These are phyloP conservation scores for Aspergillus hortae DNA, from an alignment of 2,329 filamentous ascomycete genomes.

Conservation along the genomic window DNA sequence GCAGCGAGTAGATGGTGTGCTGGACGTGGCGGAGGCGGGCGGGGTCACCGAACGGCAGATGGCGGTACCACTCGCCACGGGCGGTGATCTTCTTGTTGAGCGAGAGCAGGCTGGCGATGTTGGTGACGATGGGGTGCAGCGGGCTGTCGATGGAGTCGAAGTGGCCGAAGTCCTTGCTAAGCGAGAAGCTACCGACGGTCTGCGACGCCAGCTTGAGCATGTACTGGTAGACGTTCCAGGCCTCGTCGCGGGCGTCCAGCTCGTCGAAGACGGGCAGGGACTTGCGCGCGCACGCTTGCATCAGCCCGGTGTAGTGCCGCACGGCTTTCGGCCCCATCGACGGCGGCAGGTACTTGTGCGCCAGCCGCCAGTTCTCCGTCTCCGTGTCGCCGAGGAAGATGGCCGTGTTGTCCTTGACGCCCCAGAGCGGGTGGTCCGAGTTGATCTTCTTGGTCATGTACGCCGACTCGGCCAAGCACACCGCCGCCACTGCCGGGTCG, in stretches of 20 bases:
- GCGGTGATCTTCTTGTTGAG: slow-evolving; percentile 58
- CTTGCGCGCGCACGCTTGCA: slow-evolving; percentile 52
- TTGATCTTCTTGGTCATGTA: slow-evolving; percentile 52
- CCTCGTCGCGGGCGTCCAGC: slow-evolving; percentile 44
- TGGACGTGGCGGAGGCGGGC: slow-evolving; percentile 33
- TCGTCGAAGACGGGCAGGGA: slow-evolving; percentile 46
- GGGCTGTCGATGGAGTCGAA: slow-evolving; percentile 43
- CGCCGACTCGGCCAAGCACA: slow-evolving; percentile 46
- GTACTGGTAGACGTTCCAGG: slow-evolving; percentile 46
- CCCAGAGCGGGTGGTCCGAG: slow-evolving; percentile 20
- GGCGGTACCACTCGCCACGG: slow-evolving; percentile 52
- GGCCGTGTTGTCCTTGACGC: slow-evolving; percentile 20
- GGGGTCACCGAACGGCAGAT: slow-evolving; percentile 56
- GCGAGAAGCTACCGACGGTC: slow-evolving; percentile 38
- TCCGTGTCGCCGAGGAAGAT: slow-evolving; percentile 26
- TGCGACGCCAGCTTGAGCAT: slow-evolving; percentile 45
- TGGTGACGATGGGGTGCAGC: slow-evolving; percentile 48
- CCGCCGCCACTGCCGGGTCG: slow-evolving; percentile 44
- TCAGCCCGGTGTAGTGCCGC: slow-evolving; percentile 55
- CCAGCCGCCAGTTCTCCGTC: slow-evolving; percentile 27
- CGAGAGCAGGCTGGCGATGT: slow-evolving; percentile 48
- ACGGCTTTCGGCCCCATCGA: slow-evolving; percentile 57
- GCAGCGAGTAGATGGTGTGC: slow-evolving; percentile 12
- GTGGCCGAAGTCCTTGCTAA: slow-evolving; percentile 42
- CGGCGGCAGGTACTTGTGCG: slow-evolving; percentile 60